These are phyloP conservation scores for Immersiella caudata DNA, from an alignment of 495 filamentous ascomycete species.

Conservation along the genomic window DNA sequence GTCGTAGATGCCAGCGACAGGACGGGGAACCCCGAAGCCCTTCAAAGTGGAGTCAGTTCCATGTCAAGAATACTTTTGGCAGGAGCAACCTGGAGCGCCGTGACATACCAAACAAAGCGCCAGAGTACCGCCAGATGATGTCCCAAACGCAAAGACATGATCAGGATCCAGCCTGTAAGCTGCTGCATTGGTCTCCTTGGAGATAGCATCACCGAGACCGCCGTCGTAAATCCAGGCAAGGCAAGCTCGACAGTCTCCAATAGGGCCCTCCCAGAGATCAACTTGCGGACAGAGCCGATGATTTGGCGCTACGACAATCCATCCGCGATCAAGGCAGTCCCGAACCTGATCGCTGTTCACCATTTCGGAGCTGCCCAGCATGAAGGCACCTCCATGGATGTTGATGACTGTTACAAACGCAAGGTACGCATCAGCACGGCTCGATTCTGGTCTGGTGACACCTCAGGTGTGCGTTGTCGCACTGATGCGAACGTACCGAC, in stretches of 20 bases:
- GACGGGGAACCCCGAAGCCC: slow-evolving; percentile 11
- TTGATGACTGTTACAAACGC: slow-evolving; percentile 16
- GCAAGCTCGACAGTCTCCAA: slow-evolving; percentile 9
- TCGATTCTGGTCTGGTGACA: no score
- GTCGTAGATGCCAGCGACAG: slow-evolving; percentile 17
- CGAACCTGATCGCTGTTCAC: slow-evolving; percentile 14
- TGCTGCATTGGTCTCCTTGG: not conserved
- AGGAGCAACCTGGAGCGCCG: not conserved
- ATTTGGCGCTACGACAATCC: slow-evolving; percentile 17
- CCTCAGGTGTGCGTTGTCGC: no score
- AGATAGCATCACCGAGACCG: slow-evolving; percentile 5
- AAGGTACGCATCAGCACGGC: no score
- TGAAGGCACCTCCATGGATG: slow-evolving; percentile 19
- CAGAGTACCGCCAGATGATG: slow-evolving; percentile 14
- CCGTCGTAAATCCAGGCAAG: slow-evolving; percentile 18
- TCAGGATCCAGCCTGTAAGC: slow-evolving; percentile 1
- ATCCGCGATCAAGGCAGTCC: slow-evolving; percentile 15
- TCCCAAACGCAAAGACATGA: slow-evolving; percentile 16
- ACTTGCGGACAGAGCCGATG: slow-evolving; percentile 16
- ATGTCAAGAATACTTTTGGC: not conserved
- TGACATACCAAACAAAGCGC: slow-evolving; percentile 15
- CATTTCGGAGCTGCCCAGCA: slow-evolving; percentile 13
- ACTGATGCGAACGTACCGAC: not conserved
- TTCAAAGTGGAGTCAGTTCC: not conserved
- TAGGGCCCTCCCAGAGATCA: slow-evolving; percentile 12